phyloP scores from a whole-genome alignment of 2,329 filamentous ascomycete genomes.

The Microdochium paspali region DNA sequence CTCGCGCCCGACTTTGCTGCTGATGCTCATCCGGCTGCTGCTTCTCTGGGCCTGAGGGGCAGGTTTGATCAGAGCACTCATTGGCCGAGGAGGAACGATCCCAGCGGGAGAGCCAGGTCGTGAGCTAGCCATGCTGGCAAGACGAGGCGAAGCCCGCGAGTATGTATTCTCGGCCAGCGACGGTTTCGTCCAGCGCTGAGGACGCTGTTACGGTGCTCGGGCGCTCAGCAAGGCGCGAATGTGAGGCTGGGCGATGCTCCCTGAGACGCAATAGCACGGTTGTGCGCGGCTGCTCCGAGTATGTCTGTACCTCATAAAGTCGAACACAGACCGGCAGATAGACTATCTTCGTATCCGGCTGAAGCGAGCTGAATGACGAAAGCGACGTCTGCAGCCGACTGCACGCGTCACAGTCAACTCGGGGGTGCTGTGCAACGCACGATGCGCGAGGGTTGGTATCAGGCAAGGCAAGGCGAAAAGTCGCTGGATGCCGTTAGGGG shows the following conservation, averaged over 20 bases:
- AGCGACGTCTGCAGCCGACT: too few species aligned
- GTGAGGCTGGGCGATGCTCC: neutral
- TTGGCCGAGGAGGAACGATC: constrained; percentile 53
- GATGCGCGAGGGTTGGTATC: neutral
- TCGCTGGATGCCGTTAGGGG: neutral
- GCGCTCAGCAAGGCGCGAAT: neutral
- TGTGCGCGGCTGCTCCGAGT: neutral
- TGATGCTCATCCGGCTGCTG: constrained; percentile 78
- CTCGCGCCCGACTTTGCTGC: constrained; percentile 63
- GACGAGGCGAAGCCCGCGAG: neutral
- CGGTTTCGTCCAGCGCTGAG: neutral
- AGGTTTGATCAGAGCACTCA: constrained; percentile 73
- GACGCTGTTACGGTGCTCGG: neutral
- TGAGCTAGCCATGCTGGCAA: constrained; percentile 50
- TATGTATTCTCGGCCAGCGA: neutral
- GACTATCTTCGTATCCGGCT: neutral
- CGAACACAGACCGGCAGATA: neutral
- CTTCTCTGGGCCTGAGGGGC: constrained; percentile 47
- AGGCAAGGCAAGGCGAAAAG: neutral
- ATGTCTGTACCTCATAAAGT: too few species aligned
- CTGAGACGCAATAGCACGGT: neutral
- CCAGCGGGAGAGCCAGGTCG: constrained; percentile 57
- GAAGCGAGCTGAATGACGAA: too few species aligned
- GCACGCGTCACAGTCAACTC: too few species aligned
- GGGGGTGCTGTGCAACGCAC: too few species aligned